Evolutionary conservation across 2,329 filamentous ascomycete species (phyloP), one percentile per base, ranked within the genome.

Genomic region (Juglanconis sp.): DNA sequence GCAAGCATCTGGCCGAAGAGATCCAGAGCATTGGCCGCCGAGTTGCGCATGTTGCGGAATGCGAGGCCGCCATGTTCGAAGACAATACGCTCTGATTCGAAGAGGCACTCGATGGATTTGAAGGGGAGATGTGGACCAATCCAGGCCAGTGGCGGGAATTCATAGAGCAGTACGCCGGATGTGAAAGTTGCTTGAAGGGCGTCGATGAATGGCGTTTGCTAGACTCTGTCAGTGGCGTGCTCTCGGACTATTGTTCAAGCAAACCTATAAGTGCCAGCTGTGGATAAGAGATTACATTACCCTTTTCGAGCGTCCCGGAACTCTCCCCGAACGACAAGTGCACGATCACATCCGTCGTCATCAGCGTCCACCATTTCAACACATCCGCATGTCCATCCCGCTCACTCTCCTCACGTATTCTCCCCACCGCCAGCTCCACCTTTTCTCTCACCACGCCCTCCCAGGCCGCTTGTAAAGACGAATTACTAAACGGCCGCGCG

Each of bases 351-450:
- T 81, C 78, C 0, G 76, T 77, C 4, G 76, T 67, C 72, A 79
- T 73, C 55, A 78, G 76, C 2, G 70, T 66, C 71, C 74, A 78
- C 77, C 77, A 79, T 53, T 77, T 77, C 58, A 75, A 68, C 1
- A 79, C 64, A 61, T 81, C 76, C 0, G 65, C 69, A 0, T 60
- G 66, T 0, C 71, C 73, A 0, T 66, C 65, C 13, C 40, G 15
- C n/a, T 49, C 49, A 30, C 46, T 46, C 44, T 63, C 60, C 3
- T 38, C 49, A 1, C 53, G 54, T 35, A 63, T 63, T 57, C 31
- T 63, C 17, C 13, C 17, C 6, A 63, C 57, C 1, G 60, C 57
- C 31, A 60, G 10, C 8, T 46, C 35, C 5, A 35, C 60, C 47
- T 63, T 63, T 13, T 38, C 44, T 24, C 46, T 40, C 8, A 63